These are phyloP conservation scores for Fusarium armeniacum DNA, from an alignment of 2,329 filamentous ascomycete genomes.

Conservation along the genomic window DNA sequence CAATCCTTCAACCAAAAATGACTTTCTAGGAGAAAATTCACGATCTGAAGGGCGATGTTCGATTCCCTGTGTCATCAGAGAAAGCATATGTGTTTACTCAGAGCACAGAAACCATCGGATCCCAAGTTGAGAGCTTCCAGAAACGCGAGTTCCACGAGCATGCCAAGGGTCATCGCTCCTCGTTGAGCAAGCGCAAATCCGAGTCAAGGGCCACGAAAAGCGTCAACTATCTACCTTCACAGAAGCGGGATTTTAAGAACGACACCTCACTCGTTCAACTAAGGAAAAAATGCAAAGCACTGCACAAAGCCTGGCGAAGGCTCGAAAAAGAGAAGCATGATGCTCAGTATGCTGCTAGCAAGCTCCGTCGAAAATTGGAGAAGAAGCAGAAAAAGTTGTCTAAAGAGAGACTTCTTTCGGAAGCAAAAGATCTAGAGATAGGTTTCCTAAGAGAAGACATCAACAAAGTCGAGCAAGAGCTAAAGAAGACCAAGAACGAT, in stretches of 20 bases:
- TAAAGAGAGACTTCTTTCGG: background rate
- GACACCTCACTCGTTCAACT: background rate
- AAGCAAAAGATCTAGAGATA: conserved; percentile 1
- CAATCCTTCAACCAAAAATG: background rate
- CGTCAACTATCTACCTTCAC: background rate
- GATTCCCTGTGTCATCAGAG: background rate
- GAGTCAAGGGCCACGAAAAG: background rate
- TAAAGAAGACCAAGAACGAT: fast-evolving
- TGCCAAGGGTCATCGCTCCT: background rate
- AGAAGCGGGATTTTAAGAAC: too few species aligned
- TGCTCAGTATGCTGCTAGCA: background rate
- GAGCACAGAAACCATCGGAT: background rate
- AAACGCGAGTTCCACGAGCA: background rate
- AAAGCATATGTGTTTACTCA: fast-evolving
- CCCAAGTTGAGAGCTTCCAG: background rate
- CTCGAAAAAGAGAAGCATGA: background rate
- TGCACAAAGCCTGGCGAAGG: background rate
- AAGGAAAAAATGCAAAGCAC: background rate
- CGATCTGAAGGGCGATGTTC: background rate
- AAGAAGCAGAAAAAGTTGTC: background rate
- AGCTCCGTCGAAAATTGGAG: background rate
- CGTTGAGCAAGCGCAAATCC: background rate
- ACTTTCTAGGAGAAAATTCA: background rate
- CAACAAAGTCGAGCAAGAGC: fast-evolving
- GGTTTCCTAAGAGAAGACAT: background rate